phyloP scores from a whole-genome alignment of 1,139 yeast genomes.

The Pichia sp. region DNA sequence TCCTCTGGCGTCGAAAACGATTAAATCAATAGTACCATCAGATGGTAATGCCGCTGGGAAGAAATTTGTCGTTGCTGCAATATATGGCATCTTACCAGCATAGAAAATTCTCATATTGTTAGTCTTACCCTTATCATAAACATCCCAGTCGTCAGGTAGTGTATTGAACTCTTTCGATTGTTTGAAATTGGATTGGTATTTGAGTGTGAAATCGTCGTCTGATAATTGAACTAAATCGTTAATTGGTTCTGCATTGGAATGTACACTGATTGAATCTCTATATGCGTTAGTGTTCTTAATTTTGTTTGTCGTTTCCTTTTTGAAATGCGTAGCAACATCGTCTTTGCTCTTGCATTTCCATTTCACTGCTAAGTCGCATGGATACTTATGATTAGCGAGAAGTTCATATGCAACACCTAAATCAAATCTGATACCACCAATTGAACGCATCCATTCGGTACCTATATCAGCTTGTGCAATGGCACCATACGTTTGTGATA shows the following conservation, averaged over 20 bases:
- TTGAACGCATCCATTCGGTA: slow-evolving; percentile 84
- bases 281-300: background rate
- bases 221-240: background rate
- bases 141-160: slow-evolving; percentile 54
- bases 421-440: slow-evolving; percentile 85
- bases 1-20: slow-evolving; percentile 63
- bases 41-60: slow-evolving; percentile 92
- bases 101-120: slow-evolving; percentile 69
- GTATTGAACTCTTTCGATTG: slow-evolving; percentile 8
- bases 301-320: slow-evolving; percentile 30
- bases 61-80: slow-evolving; percentile 77
- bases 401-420: slow-evolving; percentile 72
- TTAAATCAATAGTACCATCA: slow-evolving; percentile 85
- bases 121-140: slow-evolving; percentile 46
- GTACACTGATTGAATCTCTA: background rate
- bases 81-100: slow-evolving; percentile 91
- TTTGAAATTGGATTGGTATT: slow-evolving; percentile 36
- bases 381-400: slow-evolving; percentile 60
- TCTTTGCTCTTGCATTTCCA: slow-evolving; percentile 55
- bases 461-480: slow-evolving; percentile 95
- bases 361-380: slow-evolving; percentile 78
- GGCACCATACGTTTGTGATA: slow-evolving; percentile 85
- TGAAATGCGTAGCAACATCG: slow-evolving; percentile 52
- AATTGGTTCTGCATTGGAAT: background rate
- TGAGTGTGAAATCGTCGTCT: slow-evolving; percentile 37